Conservation (phyloP, 768 basidiomycete genomes). For the Gloeostereum incarnatum region DNA sequence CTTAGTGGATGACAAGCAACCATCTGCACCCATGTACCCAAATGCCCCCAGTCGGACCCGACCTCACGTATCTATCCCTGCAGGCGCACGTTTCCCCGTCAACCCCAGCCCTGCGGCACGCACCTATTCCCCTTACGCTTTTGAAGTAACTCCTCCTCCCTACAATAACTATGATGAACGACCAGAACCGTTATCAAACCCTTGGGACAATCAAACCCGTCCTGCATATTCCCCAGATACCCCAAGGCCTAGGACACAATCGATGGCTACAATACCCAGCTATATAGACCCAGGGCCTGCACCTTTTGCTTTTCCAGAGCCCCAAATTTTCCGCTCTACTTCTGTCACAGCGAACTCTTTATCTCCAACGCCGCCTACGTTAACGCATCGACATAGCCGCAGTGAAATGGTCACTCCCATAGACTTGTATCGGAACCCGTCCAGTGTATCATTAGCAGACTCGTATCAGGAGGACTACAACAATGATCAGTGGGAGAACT, state of each 20-base stretch:
- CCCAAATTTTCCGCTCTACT: conserved; percentile 36
- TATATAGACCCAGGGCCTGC: conserved; percentile 17
- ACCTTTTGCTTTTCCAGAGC: conserved; percentile 39
- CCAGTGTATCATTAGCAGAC: conserved; percentile 22
- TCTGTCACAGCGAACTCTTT: conserved; percentile 20
- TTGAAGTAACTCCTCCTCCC: conserved; percentile 15
- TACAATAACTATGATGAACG: conserved; percentile 9
- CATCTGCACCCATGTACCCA: no score
- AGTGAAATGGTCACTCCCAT: conserved; percentile 22
- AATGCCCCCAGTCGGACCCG: no score
- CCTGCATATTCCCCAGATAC: conserved; percentile 10
- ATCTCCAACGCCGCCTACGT: conserved; percentile 12
- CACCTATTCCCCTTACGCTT: conserved; percentile 19
- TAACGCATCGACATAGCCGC: conserved; percentile 24
- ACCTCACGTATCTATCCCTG: conserved; percentile 28
- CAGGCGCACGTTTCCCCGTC: conserved; percentile 20
- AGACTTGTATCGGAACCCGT: conserved; percentile 20
- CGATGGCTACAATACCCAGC: conserved; percentile 29
- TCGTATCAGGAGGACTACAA: conserved; percentile 22
- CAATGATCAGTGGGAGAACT: conserved; percentile 22
- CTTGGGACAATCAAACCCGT: conserved; percentile 21
- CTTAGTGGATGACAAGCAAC: no score
- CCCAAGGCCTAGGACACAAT: conserved; percentile 21
- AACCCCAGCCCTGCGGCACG: conserved; percentile 19
- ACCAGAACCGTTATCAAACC: conserved; percentile 12